Conservation (phyloP, 2,329 filamentous ascomycete species). For the Nectriaceae sp. region DNA sequence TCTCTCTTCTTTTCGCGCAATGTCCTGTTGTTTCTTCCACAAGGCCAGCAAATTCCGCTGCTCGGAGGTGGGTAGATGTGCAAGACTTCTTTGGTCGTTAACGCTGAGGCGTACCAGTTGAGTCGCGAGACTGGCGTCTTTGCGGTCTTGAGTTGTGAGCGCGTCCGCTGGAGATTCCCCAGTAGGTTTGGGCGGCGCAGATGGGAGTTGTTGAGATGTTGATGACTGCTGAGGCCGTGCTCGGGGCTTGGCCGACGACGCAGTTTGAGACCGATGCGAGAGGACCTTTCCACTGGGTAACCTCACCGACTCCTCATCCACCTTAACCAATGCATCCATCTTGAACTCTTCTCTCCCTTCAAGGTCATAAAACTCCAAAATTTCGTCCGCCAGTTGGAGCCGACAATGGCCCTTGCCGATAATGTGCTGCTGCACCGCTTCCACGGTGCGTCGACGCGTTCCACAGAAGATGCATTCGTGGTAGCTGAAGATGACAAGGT, state of each 20-base stretch:
- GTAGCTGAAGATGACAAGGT: constrained; percentile 49
- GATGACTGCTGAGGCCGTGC: constrained; percentile 2
- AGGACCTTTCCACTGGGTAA: constrained; percentile 22
- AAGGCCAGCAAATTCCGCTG: constrained; percentile 15
- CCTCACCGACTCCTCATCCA: constrained; percentile 8
- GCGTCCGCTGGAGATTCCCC: constrained; percentile 1
- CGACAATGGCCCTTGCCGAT: constrained; percentile 48
- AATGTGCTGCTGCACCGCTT: constrained; percentile 55
- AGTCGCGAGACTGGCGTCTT: constrained; percentile 9
- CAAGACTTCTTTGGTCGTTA: constrained; percentile 20
- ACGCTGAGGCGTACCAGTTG: constrained; percentile 11
- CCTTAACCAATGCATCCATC: not conserved
- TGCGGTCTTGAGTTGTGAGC: constrained; percentile 9
- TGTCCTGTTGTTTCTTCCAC: constrained; percentile 18
- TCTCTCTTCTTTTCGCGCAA: constrained; percentile 2
- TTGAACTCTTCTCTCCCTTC: not conserved
- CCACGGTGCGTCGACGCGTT: constrained; percentile 40
- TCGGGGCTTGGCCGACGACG: constrained; percentile 8
- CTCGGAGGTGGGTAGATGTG: constrained; percentile 16
- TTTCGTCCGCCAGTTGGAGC: constrained; percentile 37
- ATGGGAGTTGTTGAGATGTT: constrained; percentile 13
- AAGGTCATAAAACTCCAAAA: constrained; percentile 44
- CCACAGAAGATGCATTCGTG: constrained; percentile 54
- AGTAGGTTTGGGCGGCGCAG: constrained; percentile 5
- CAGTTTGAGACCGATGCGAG: constrained; percentile 12